A percentile compares a stretch with the other conserved stretches of the same genome.
Conservation (phyloP, 1,284 basidiomycete genomes). For the Melampsora abietis-canadensis region DNA sequence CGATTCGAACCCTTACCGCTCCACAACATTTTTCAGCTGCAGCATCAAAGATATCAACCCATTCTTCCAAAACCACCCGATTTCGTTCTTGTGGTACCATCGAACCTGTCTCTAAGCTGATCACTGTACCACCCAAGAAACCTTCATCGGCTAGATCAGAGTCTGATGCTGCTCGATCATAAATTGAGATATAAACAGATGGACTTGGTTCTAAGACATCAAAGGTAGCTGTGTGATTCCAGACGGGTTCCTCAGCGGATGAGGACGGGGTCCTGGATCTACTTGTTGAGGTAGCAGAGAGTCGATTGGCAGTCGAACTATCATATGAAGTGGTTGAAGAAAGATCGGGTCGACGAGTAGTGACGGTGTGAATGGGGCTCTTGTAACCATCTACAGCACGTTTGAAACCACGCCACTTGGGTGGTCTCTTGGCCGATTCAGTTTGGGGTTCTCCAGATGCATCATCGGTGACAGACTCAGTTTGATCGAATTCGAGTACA, state of each 20-base stretch:
- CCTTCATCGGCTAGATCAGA: constrained; percentile 49
- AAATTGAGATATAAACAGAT: constrained; percentile 54
- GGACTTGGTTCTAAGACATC: constrained; percentile 54
- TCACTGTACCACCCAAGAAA: constrained; percentile 53
- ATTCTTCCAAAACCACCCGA: constrained; percentile 45
- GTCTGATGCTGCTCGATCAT: constrained; percentile 50
- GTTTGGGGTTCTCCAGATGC: background rate
- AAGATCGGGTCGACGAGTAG: constrained; percentile 51
- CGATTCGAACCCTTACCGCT: constrained; percentile 14
- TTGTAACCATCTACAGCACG: constrained; percentile 52
- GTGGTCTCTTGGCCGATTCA: constrained; percentile 30
- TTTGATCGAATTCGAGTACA: constrained; percentile 97
- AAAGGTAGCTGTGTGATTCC: constrained; percentile 54
- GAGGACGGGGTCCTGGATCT: constrained; percentile 48
- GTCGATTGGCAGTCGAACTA: constrained; percentile 44
- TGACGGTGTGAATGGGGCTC: constrained; percentile 53
- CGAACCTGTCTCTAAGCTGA: constrained; percentile 48
- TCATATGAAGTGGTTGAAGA: constrained; percentile 54
- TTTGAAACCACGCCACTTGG: constrained; percentile 48
- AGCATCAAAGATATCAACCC: constrained; percentile 46
- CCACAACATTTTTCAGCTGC: constrained; percentile 2
- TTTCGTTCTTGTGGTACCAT: background rate
- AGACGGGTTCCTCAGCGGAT: constrained; percentile 50
- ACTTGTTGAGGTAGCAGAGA: constrained; percentile 38
- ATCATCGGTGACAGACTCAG: constrained; percentile 82